A percentile compares a stretch with the other conserved stretches of the same genome.
These are phyloP conservation scores for Triticum dicoccoides DNA, from an alignment of 176 grass and related monocot species.

Conservation along the genomic window DNA sequence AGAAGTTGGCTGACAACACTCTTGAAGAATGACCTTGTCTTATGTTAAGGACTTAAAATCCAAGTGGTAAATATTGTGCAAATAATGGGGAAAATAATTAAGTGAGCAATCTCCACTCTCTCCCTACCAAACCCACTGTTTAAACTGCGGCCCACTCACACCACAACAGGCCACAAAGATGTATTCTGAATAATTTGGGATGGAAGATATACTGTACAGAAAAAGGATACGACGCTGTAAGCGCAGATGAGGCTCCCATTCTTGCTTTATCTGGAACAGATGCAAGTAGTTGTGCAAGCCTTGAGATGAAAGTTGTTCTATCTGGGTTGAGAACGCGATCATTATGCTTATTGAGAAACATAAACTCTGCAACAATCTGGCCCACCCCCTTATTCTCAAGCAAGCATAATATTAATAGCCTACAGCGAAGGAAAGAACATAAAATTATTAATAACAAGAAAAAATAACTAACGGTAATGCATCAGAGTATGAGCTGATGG, in stretches of 20 bases:
- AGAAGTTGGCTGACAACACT: slow-evolving; percentile 65
- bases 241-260: slow-evolving; percentile 43
- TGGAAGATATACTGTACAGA: slow-evolving; percentile 7
- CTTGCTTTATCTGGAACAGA: slow-evolving; percentile 96
- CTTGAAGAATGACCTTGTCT: slow-evolving; percentile 82
- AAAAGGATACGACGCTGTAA: slow-evolving; percentile 74
- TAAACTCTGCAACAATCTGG: slow-evolving; percentile 63
- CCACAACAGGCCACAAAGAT: background rate
- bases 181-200: background rate
- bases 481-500: background rate
- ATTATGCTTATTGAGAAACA: slow-evolving; percentile 31
- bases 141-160: background rate
- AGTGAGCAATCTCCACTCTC: background rate
- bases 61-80: background rate
- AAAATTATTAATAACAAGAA: slow-evolving; percentile 22
- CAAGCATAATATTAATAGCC: slow-evolving; percentile 75
- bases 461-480: background rate
- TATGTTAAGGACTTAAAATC: slow-evolving; percentile 49
- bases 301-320: slow-evolving; percentile 46
- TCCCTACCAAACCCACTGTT: background rate
- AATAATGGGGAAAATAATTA: background rate
- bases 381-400: slow-evolving; percentile 70
- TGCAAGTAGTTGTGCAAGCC: slow-evolving; percentile 67
- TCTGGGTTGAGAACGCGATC: slow-evolving; percentile 42
- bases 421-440: slow-evolving; percentile 28